A percentile compares a stretch with the other conserved stretches of the same genome.
phyloP scores from a whole-genome alignment of 179 eudicot genomes.

The Sideroxylon spinosum region DNA sequence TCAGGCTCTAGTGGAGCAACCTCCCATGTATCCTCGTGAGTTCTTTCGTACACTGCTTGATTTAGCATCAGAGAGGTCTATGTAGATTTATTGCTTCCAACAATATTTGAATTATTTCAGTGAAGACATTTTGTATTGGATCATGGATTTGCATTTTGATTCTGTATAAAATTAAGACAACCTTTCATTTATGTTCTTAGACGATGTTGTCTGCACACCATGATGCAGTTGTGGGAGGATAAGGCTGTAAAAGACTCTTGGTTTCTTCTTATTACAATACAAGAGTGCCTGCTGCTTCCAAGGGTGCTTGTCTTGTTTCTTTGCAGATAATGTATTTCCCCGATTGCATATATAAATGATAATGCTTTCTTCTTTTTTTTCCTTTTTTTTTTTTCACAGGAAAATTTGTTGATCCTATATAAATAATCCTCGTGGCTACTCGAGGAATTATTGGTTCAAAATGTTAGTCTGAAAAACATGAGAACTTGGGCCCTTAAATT shows the following conservation, averaged over 20 bases:
- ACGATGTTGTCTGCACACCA: neutral
- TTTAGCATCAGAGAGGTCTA: conserved; percentile 49
- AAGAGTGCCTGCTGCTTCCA: neutral
- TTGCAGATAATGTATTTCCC: no score
- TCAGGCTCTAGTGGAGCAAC: conserved; percentile 83
- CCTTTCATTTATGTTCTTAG: neutral
- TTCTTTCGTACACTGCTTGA: conserved; percentile 74
- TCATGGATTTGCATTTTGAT: neutral
- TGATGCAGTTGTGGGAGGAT: neutral
- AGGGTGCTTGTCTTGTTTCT: no score
- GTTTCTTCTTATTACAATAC: neutral
- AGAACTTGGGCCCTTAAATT: no score
- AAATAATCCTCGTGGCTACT: no score
- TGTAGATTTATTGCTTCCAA: conserved; percentile 9
- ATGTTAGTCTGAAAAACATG: no score
- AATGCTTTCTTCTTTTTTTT: no score
- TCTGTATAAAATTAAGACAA: neutral
- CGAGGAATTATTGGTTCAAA: no score
- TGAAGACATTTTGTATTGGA: neutral
- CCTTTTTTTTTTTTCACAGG: no score
- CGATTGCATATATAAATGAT: no score
- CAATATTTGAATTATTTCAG: neutral
- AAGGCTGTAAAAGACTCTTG: no score
- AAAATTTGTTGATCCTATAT: no score
- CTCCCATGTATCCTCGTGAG: conserved; percentile 75